Evolutionary conservation across 2,329 filamentous ascomycete species (phyloP), one percentile per base, ranked within the genome.

Genomic region (Spiromastix sp.): DNA sequence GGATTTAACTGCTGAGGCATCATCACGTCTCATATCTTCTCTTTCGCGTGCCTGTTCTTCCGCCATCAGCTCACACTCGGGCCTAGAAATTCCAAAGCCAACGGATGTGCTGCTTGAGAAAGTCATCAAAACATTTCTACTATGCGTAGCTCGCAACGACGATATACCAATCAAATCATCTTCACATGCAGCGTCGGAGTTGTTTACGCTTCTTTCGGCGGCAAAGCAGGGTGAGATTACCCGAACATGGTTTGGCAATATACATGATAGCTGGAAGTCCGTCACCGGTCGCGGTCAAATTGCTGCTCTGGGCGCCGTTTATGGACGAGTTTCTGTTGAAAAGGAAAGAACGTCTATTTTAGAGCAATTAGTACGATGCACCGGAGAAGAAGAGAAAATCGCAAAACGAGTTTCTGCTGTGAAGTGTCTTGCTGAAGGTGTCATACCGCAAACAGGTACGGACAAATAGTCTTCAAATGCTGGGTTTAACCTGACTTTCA

Each of bases 271-370:
- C 30, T 55, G 55, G 45, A 57, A 57, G 34, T 44, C 56, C 17
- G 55, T 56, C 10, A 59, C 55, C 30, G 60, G 61, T 12, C 58
- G 59, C 18, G 64, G 64, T 7, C 61, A 66, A 36, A 60, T 68
- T 27, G 51, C 55, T 22, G 58, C 59, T 4, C 46, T 68, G 6
- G 61, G 63, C 4, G 48, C 54, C 11, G 55, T 60, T 20, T 67
- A 57, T 43, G 54, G 48, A 38, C 48, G 46, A 22, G 44, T 64
- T 30, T 44, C 48, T 22, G 24, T 38, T 7, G 41, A 37, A 20
- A 47, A 48, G 32, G 26, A 40, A 30, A 52, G 49, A 33, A 34
- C 46, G n/a, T 40, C 41, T 9, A 54, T 62, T 6, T 43, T 59
- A 9, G 44, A 52, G 5, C 51, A 53, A 21, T 44, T 63, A 17